Conservation (phyloP, 768 basidiomycete species). For the Termitomyces sp. region DNA sequence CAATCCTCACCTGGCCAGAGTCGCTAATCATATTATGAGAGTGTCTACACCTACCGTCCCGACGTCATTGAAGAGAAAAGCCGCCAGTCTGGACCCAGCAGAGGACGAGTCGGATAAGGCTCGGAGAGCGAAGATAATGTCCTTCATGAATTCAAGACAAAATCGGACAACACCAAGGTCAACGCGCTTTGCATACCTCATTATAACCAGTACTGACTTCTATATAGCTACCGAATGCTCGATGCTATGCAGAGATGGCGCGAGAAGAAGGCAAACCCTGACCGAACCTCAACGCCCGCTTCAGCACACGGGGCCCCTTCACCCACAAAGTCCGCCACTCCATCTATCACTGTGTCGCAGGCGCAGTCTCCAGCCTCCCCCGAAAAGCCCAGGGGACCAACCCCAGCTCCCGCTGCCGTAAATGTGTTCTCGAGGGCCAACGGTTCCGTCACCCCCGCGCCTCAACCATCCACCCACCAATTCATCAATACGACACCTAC, state of each 20-base stretch:
- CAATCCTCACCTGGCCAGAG: conserved; percentile 67
- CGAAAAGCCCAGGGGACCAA: conserved; percentile 20
- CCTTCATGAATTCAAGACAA: conserved; percentile 68
- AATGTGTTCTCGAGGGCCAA: conserved; percentile 22
- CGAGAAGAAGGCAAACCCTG: conserved; percentile 20
- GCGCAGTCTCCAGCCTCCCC: conserved; percentile 26
- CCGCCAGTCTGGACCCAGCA: conserved; percentile 61
- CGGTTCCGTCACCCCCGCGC: conserved; percentile 29
- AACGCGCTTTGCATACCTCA: conserved; percentile 10
- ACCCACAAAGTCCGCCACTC: conserved; percentile 22
- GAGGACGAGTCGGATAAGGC: conserved; percentile 75
- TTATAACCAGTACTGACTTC: conserved; percentile 1
- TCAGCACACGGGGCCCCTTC: conserved; percentile 15
- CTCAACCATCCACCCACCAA: conserved; percentile 24
- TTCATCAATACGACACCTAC: conserved; percentile 29
- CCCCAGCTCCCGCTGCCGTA: conserved; percentile 21
- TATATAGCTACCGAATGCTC: conserved; percentile 50
- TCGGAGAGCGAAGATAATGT: conserved; percentile 67
- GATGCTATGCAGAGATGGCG: conserved; percentile 36
- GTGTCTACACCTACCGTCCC: conserved; percentile 73
- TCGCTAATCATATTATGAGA: conserved; percentile 69
- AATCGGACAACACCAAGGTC: conserved; percentile 49
- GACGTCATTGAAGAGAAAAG: conserved; percentile 72
- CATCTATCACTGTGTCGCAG: conserved; percentile 24
- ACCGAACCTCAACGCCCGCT: conserved; percentile 16